Conservation (phyloP, 768 basidiomycete species). For the Trametopsis cervina region DNA sequence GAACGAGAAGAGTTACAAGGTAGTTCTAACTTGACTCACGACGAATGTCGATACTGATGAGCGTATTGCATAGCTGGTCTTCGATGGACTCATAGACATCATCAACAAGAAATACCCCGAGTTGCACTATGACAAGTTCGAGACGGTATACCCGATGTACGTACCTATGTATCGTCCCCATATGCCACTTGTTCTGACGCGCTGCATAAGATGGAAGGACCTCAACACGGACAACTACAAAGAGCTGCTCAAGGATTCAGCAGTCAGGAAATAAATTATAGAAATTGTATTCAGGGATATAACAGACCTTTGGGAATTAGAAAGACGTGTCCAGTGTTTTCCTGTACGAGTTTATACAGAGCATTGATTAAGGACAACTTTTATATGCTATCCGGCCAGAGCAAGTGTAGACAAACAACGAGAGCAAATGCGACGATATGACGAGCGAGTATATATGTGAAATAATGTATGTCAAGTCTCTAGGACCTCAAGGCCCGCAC, state of each 20-base stretch:
- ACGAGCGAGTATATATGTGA: too few species aligned
- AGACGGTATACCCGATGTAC: constrained; percentile 30
- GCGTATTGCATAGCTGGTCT: constrained; percentile 45
- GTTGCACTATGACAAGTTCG: constrained; percentile 57
- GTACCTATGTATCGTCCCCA: not conserved
- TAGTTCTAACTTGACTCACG: constrained; percentile 26
- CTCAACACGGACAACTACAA: not conserved
- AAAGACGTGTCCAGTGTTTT: too few species aligned
- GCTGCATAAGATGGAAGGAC: not conserved
- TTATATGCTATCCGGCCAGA: not conserved
- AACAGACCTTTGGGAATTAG: not conserved
- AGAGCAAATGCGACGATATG: not conserved
- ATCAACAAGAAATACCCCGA: constrained; percentile 59
- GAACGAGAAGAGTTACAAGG: constrained; percentile 63
- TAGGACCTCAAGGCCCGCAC: too few species aligned
- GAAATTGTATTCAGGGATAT: too few species aligned
- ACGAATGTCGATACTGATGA: not conserved
- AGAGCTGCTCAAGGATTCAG: not conserved
- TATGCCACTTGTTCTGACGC: not conserved
- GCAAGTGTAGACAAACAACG: not conserved
- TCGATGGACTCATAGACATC: constrained; percentile 49
- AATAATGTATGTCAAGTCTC: too few species aligned
- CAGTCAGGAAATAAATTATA: not conserved
- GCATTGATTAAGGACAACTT: not conserved
- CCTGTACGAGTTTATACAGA: too few species aligned